Evolutionary conservation across 257 asterid genomes (phyloP).

Genomic region (Rubia yunnanensis): DNA sequence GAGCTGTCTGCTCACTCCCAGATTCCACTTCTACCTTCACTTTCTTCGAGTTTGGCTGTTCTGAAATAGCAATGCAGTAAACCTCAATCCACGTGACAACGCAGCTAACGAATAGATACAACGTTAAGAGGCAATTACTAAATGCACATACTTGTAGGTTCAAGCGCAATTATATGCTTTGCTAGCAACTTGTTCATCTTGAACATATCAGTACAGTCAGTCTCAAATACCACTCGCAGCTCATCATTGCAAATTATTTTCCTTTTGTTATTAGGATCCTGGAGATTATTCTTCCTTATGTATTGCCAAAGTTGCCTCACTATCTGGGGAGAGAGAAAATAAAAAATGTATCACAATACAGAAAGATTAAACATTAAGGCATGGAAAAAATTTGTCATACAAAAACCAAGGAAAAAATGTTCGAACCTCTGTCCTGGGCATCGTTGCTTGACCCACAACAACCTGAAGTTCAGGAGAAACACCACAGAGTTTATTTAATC

Average conservation of each 20-base stretch:
- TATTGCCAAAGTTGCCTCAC: constrained; percentile 55
- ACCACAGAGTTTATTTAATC: constrained; percentile 76
- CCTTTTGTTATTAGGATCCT: constrained; percentile 32
- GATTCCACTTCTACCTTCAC: constrained; percentile 48
- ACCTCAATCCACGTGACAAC: neutral
- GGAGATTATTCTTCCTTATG: constrained; percentile 34
- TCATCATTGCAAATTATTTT: constrained; percentile 31
- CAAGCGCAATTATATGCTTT: constrained; percentile 32
- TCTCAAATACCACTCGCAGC: constrained; percentile 29
- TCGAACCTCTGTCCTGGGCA: constrained; percentile 82
- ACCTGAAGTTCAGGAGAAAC: constrained; percentile 82
- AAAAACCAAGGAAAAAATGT: neutral
- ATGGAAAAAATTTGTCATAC: neutral
- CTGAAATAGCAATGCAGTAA: constrained; percentile 24
- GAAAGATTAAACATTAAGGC: too few species aligned
- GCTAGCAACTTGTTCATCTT: constrained; percentile 35
- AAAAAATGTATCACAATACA: constrained; percentile 3
- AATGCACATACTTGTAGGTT: constrained; percentile 38
- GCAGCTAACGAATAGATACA: neutral
- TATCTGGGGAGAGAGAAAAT: constrained; percentile 30
- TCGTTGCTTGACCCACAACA: constrained; percentile 70
- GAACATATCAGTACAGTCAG: constrained; percentile 33
- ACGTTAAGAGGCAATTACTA: neutral
- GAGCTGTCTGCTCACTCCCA: constrained; percentile 34
- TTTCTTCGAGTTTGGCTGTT: constrained; percentile 44